Evolutionary conservation across 2,329 filamentous ascomycete species (phyloP), one percentile per base, ranked within the genome.

Genomic region (Chrysoporthe deuterocubensis): DNA sequence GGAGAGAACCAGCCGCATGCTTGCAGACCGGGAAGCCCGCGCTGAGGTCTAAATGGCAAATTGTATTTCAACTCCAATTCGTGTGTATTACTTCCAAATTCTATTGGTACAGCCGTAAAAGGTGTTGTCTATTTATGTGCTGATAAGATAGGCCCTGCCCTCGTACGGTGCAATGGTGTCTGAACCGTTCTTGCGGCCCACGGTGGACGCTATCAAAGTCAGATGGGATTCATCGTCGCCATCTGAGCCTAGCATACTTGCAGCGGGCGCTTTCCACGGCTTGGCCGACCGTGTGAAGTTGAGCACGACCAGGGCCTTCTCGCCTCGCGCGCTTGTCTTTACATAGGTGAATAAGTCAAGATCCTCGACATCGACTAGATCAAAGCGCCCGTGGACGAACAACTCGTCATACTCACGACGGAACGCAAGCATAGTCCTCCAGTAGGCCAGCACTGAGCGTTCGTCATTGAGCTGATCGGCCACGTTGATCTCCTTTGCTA

Each of bases 331-430:
- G 21, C 43, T 43, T 5, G 37, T 61, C 60, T 82, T 86, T 2
- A 84, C 76, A 60, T 90, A 88, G 0, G 85, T 81, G 72, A 91
- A 90, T 0, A 87, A 77, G 37, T 83, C 76, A 43, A 87, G 83
- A 4, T 87, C 80, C 0, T 80, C 76, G 0, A 86, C 83, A 4
- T 81, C 78, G 0, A 85, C 21, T 1, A 90, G 75, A 62, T 83
- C 81, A 70, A 91, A 92, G 0, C 81, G 78, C 0, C 89, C 89
- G 69, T 89, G 84, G 0, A 90, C 83, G 64, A 92, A 89, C 0
- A 90, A 71, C 54, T 90, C 84, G 14, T 81, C 81, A 72, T 87
- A 80, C 66, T 83, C 74, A 71, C 87, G 88, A 8, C 89, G 80
- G 42, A 88, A 73, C 61, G 71, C 74, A 44, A 91, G 75, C 44